Percentiles rank a stretch among this genome's conserved stretches.
These are phyloP conservation scores for Cladosporium sp. DNA, from an alignment of 2,329 filamentous ascomycete species.

Conservation along the genomic window DNA sequence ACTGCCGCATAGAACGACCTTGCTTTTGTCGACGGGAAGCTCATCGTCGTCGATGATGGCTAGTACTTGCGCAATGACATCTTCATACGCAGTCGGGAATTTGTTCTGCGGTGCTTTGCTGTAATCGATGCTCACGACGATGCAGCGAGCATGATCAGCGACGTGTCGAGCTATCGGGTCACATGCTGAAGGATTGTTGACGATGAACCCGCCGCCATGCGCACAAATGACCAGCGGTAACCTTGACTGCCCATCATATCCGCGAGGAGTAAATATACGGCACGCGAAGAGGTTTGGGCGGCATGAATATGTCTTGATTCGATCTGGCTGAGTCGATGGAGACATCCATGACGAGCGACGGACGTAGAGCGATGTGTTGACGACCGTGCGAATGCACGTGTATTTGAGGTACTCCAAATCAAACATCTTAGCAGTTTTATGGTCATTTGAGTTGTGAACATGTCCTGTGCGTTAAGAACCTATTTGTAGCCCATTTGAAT, in stretches of 20 bases:
- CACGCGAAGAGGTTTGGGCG: constrained; percentile 11
- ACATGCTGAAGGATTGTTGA: constrained; percentile 43
- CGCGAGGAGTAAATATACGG: constrained; percentile 13
- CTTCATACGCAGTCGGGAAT: constrained; percentile 45
- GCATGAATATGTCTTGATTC: constrained; percentile 9
- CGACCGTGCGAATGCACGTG: not conserved
- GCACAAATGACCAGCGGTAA: constrained; percentile 46
- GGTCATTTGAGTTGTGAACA: too few species aligned
- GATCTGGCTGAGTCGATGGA: constrained; percentile 12
- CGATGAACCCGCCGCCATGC: constrained; percentile 49
- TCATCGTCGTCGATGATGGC: constrained; percentile 41
- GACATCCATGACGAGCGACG: constrained; percentile 13
- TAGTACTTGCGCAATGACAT: constrained; percentile 43
- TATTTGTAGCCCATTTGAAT: too few species aligned
- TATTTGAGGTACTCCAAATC: not conserved
- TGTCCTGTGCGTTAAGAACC: too few species aligned
- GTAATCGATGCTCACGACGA: constrained; percentile 49
- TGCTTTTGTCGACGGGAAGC: constrained; percentile 44
- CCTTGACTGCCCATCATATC: not conserved
- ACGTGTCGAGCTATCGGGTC: constrained; percentile 45
- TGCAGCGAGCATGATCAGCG: constrained; percentile 36
- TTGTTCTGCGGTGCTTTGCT: constrained; percentile 41
- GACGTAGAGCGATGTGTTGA: constrained; percentile 11
- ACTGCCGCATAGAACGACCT: constrained; percentile 46
- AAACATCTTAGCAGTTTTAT: not conserved